Evolutionary conservation across 176 grass and related monocot genomes (phyloP).

Genomic region (Phragmites australis): DNA sequence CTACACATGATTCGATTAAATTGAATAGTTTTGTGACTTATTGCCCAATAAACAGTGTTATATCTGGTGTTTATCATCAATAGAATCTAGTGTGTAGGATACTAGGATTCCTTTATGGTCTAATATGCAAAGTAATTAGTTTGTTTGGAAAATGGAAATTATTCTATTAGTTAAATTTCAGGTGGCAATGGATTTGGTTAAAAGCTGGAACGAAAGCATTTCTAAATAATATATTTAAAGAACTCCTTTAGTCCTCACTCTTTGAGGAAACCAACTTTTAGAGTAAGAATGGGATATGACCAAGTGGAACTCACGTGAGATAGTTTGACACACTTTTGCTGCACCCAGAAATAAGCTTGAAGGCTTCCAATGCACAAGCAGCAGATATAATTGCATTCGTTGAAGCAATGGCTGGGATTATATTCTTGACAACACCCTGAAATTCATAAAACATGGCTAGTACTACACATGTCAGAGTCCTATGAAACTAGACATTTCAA

Average conservation of each 20-base stretch:
- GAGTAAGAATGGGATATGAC: slow-evolving; percentile 12
- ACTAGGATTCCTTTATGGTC: not conserved
- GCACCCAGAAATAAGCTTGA: slow-evolving; percentile 95
- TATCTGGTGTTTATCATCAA: not conserved
- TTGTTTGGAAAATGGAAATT: not conserved
- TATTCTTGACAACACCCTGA: slow-evolving; percentile 99
- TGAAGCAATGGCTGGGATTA: slow-evolving; percentile 98
- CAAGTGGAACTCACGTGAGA: slow-evolving; percentile 68
- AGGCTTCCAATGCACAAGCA: slow-evolving; percentile 91
- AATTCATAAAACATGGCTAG: slow-evolving; percentile 27
- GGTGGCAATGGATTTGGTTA: slow-evolving; percentile 1
- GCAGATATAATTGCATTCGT: slow-evolving; percentile 97
- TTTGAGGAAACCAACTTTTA: slow-evolving; percentile 24
- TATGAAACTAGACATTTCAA: slow-evolving; percentile 12
- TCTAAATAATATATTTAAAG: not conserved
- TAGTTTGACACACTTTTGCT: slow-evolving; percentile 98
- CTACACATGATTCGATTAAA: not conserved
- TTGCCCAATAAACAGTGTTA: not conserved
- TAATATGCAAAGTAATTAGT: not conserved
- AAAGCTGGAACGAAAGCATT: not conserved
- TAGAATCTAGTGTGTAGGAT: not conserved
- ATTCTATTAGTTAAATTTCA: not conserved
- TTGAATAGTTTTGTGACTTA: not conserved
- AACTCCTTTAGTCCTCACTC: not conserved
- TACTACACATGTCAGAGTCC: slow-evolving; percentile 26